phyloP scores from a whole-genome alignment of 2,329 filamentous ascomycete genomes.

The Claviceps spartinae region DNA sequence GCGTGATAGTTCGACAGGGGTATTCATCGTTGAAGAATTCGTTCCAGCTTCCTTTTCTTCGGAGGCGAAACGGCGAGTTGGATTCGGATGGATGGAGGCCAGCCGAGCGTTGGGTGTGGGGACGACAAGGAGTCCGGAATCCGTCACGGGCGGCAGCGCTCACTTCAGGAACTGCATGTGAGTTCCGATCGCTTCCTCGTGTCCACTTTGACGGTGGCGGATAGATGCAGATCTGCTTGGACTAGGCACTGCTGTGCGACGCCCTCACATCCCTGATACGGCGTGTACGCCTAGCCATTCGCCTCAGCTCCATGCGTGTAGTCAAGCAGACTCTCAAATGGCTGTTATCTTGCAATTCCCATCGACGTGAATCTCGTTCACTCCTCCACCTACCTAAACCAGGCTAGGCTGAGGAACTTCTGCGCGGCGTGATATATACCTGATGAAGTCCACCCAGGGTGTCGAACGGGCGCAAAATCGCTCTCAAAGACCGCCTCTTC shows the following conservation, averaged over 20 bases:
- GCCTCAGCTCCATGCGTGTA: not conserved
- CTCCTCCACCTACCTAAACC: conserved; percentile 8
- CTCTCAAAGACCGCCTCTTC: not conserved
- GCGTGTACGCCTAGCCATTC: not conserved
- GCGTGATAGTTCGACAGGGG: not conserved
- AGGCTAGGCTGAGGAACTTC: conserved; percentile 6
- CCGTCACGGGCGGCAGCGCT: not conserved
- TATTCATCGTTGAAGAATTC: not conserved
- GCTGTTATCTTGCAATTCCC: not conserved
- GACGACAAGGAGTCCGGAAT: not conserved
- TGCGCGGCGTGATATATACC: not conserved
- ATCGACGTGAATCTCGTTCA: not conserved
- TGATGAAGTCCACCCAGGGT: not conserved
- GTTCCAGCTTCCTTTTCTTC: not conserved
- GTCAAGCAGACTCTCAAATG: not conserved
- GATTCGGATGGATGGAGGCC: not conserved
- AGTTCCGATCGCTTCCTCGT: conserved; percentile 6
- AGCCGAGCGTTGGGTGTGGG: not conserved
- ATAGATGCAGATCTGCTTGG: conserved; percentile 4
- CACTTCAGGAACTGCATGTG: conserved; percentile 5
- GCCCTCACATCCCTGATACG: not conserved
- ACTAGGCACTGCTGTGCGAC: not conserved
- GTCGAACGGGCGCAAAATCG: not conserved
- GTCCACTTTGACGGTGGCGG: conserved; percentile 6
- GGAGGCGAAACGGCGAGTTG: not conserved